Base-by-base conservation (phyloP, 495 filamentous ascomycete species). In the Penicillium robsamsonii region DNA sequence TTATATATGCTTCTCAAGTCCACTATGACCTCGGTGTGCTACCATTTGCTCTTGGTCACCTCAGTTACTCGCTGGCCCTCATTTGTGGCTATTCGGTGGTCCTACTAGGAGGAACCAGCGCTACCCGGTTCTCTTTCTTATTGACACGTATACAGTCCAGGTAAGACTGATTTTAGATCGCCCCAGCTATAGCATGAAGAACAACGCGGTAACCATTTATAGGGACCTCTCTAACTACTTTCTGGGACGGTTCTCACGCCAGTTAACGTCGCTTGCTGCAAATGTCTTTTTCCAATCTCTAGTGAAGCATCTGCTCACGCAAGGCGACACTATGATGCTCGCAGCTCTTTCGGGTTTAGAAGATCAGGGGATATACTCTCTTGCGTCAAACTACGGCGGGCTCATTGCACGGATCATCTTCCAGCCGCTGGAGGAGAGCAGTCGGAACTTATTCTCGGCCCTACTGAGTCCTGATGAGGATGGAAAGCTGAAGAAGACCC, bases 321-420 rank as follows among this genome's bases (percentile, higher is more conserved):
- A 96, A 72, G 94, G 92, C 29, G 94, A 99, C 77, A 87, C 90
- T 10, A 82, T 97, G 65, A 82, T 97, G 30, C 87, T 99, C 33
- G 81, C 88, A 27, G 72, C 83, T 46, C 75, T 97, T 54, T 85
- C 91, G 24, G 83, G 86, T 2, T 79, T 91, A 5, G 75, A 81
- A 37, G 88, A 91, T 11, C 93, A 97, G 73, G 94, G 94, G n/a
- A 85, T 90, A 17, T 99, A 97, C 70, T 88, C 91, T 0, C 79
- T 99, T 3, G 94, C 93, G 29, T 86, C 89, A 48, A 97, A 97
- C 66, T 99, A 99, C 75, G 94, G 95, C 40, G 88, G 91, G 8
- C 82, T 99, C 3, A 70, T 95, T 48, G 94, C 95, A 3, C 87
- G 94, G 12, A 83, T 97, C 53, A 72, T 99, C 53, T 94, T 99